phyloP scores from a whole-genome alignment of 2,329 filamentous ascomycete genomes.

The Fusarium decemcellulare region DNA sequence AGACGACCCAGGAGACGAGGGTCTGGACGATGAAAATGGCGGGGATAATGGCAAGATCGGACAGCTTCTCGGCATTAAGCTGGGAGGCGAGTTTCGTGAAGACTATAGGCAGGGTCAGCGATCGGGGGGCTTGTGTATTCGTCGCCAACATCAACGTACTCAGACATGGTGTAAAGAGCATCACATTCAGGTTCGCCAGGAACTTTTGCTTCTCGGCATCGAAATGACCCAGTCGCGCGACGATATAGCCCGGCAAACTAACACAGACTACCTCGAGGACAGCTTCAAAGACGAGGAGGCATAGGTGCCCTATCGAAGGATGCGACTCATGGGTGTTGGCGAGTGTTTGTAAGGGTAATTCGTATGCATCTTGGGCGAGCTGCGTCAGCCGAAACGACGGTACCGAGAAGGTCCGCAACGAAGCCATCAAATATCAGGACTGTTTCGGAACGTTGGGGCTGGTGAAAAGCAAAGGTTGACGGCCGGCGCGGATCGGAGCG shows the following conservation, averaged over 20 bases:
- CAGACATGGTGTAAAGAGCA: constrained; percentile 95
- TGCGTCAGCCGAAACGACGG: constrained; percentile 62
- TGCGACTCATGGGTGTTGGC: constrained; percentile 66
- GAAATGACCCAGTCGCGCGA: constrained; percentile 92
- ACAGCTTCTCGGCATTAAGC: constrained; percentile 89
- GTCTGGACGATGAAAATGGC: constrained; percentile 93
- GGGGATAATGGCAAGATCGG: constrained; percentile 94
- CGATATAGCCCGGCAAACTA: constrained; percentile 92
- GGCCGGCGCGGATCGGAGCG: constrained; percentile 30
- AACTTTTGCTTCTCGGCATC: constrained; percentile 97
- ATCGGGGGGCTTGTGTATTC: background rate
- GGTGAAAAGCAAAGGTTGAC: constrained; percentile 10
- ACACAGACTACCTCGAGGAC: constrained; percentile 97
- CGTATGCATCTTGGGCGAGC: constrained; percentile 56
- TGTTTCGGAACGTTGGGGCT: constrained; percentile 15
- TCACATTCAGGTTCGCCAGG: constrained; percentile 94
- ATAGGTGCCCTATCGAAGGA: constrained; percentile 77
- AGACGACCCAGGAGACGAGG: constrained; percentile 85
- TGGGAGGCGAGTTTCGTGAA: constrained; percentile 98
- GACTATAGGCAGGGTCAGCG: constrained; percentile 65
- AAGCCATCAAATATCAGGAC: constrained; percentile 52
- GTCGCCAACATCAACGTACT: constrained; percentile 66
- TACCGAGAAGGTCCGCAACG: constrained; percentile 54
- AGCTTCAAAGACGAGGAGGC: constrained; percentile 91
- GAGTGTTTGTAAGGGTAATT: constrained; percentile 59